Base-by-base conservation (phyloP, 331 rosid species). In the Arachis monticola region DNA sequence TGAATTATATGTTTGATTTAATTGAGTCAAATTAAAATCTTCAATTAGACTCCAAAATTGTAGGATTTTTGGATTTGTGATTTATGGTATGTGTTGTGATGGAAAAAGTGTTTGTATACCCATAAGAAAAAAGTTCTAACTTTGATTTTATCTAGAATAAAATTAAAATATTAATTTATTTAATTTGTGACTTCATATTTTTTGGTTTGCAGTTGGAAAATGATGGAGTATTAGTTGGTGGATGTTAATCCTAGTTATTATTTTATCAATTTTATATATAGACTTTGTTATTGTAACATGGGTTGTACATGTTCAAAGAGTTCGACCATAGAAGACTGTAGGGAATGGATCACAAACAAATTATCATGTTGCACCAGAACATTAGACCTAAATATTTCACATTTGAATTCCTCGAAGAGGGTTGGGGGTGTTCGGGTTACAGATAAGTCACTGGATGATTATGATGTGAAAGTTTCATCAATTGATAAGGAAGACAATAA, bases 221-320 rank as follows among this genome's bases (percentile, higher is more conserved):
- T 69, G 82, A 10, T 69, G 82, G 73, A 51, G 60, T 77, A 74
- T 32, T 69, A 42, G 77, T 7, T 76, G 73, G 75, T 75, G 83
- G 65, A 52, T 52, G 72, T 60, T 79, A 72, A 77, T 79, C 62
- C 64, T 80, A 60, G 80, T 80, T 56, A 79, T 66, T 76, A 50
- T 74, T 77, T 64, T 76, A 77, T 70, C 53, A 53, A 69, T n/a
- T 22, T 63, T 68, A 4, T 14, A 72, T 74, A 22, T 31, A 68
- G 64, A 60, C n/a, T 70, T 70, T 68, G 73, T 30, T 75, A 32
- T 60, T 72, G 40, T 85, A 83, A 73, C 17, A 94, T 95, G 99
- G 99, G 99, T 17, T 86, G 94, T 60, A 13, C 84, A 10, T 79
- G 80, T 85, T 83, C 92, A 11, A 95, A 90, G 83, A 69, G 81